Evolutionary conservation across 2,329 filamentous ascomycete species (phyloP), one percentile per base, ranked within the genome.

Genomic region (Bipolaris gigantea): DNA sequence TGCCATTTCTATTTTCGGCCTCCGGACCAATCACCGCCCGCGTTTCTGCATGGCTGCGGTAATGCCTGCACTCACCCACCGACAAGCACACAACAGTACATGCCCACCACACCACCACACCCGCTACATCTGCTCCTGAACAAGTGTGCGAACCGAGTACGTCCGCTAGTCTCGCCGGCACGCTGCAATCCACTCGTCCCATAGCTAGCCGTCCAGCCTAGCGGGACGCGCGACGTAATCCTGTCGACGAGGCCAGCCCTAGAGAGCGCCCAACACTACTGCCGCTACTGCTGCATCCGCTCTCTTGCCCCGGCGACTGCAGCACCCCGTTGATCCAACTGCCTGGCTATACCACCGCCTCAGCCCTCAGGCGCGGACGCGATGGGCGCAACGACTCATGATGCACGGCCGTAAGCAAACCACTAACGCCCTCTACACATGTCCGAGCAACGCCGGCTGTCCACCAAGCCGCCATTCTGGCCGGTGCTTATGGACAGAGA

Each of bases 1-100:
- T 41, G 53, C 51, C 27, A 43, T 53, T 48, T 50, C 60, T 66
- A 62, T 62, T 66, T 62, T 65, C 50, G 55, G 51, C 54, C n/a
- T 48, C 41, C 46, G 33, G 38, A 45, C 62, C 59, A 58, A 61
- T 54, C 53, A 54, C 42, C 48, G 30, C 27, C 48, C 10, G 11
- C 27, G 27, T 30, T 13, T 30, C 27, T 30, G 10, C 7, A 30
- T 30, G 27, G 10, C 10, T 10, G 27, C 27, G 10, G 13, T 10
- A 30, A 11, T 13, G 57, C 44, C 11, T 50, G 44, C 50, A 47
- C 50, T 50, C 53, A 53, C 19, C 50, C 49, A 30, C 13, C 13
- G 27, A 10, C 13, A 30, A 10, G 13, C 13, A 18, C 21, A 13
- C 21, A 19, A 35, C 40, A 44, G 35, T 44, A 15, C 21, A 34